phyloP scores from a whole-genome alignment of 306 rosid genomes.

The Casuarina cunninghamiana region DNA sequence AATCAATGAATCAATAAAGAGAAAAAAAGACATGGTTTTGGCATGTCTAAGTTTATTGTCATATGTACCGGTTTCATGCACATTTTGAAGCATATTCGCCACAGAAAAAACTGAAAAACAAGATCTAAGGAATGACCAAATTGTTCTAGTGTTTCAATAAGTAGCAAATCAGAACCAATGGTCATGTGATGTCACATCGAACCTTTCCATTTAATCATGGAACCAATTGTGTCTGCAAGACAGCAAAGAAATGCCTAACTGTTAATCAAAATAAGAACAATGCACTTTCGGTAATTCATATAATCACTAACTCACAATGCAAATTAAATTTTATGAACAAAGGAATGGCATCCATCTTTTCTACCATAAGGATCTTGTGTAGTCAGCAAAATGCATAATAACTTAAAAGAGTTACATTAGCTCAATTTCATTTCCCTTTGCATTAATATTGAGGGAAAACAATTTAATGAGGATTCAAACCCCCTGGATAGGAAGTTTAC shows the following conservation, averaged over 20 bases:
- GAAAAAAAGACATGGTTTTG: neutral
- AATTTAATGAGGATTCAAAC: neutral
- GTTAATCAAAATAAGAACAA: neutral
- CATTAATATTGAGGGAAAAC: neutral
- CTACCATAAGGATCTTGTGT: neutral
- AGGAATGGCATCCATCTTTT: neutral
- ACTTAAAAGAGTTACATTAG: neutral
- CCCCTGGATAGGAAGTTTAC: neutral
- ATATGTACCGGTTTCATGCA: neutral
- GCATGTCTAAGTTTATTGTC: neutral
- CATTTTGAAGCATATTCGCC: neutral
- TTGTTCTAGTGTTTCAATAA: neutral
- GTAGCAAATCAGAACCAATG: neutral
- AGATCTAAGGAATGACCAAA: too few species aligned
- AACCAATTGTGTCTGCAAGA: neutral
- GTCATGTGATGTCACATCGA: neutral
- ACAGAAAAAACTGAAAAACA: neutral
- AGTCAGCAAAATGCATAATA: neutral
- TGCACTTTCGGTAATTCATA: neutral
- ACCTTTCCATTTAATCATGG: neutral
- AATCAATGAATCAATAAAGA: neutral
- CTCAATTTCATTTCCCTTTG: neutral
- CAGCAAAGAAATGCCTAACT: neutral
- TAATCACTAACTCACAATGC: neutral
- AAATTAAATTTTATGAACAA: neutral